Base-by-base conservation (phyloP, 2,329 filamentous ascomycete genomes). In the Sclerotinia sclerotiorum region DNA sequence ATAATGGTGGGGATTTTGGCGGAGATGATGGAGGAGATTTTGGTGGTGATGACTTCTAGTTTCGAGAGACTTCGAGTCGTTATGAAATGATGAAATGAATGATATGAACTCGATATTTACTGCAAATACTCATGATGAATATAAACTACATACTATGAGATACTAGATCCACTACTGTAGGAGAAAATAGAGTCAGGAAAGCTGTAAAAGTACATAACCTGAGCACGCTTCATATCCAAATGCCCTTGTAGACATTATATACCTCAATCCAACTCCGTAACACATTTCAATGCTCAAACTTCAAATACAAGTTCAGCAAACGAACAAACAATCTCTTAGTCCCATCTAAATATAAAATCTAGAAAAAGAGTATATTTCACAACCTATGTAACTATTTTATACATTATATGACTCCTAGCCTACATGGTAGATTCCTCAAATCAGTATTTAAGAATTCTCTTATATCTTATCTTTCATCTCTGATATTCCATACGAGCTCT, bases 1-100 rank as follows among this genome's bases (percentile, higher is more conserved):
- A 69, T 49, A 67, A 54, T 15, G 58, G 56, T 10, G 78, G 74
- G 66, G 76, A 75, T 65, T 71, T 63, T 42, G 74, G 71, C 62
- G 76, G 75, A 69, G 73, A 71, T 67, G 73, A 70, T 11, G 72
- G 70, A 42, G 72, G 71, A 61, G 72, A 73, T 42, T 73, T 72
- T 49, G 51, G 62, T 29, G 65, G 65, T 48, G 65, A 24, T 21
- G 62, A 67, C 27, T 67, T 67, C 49, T 67, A 67, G 56, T 42
- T 6, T 17, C 21, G 19, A 60, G 83, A 77, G 65, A 82, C 81
- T 66, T 86, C 81, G n/a, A 77, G 71, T 29, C 69, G 21, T 19
- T 51, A 4, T 63, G n/a, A 63, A 42, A 27, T 39, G 17, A 51
- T 51, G 60, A 17, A 10, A 27, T 39, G 32, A 42, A 39, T 15